Conservation (phyloP, 345 rosid species). For the Ceriops zippeliana region DNA sequence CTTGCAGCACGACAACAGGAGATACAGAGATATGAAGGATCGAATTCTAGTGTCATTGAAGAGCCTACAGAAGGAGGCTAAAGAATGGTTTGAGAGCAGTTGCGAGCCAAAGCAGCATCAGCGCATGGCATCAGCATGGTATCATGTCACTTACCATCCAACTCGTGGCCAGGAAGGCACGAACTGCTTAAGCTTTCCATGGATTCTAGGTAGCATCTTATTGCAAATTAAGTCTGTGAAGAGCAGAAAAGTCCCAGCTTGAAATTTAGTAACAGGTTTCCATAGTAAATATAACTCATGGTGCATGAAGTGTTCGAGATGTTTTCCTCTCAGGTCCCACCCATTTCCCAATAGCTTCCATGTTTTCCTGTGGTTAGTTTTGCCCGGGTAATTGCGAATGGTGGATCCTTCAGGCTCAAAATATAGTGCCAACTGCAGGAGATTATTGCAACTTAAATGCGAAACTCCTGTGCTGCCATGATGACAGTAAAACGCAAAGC, state of each 20-base stretch:
- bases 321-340: too few relatives aligned
- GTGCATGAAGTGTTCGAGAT: too few relatives aligned
- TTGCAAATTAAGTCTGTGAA: conserved; percentile 53
- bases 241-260: background rate
- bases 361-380: too few relatives aligned
- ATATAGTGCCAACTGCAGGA: too few relatives aligned
- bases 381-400: too few relatives aligned
- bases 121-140: conserved; percentile 86
- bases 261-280: background rate
- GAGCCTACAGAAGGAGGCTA: conserved; percentile 56
- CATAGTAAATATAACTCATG: too few relatives aligned
- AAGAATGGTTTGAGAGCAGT: conserved; percentile 63
- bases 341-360: too few relatives aligned
- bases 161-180: conserved; percentile 27
- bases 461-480: too few relatives aligned
- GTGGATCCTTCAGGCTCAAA: too few relatives aligned
- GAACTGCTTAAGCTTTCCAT: conserved; percentile 73
- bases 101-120: conserved; percentile 35
- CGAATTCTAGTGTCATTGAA: conserved; percentile 53
- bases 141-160: conserved; percentile 67
- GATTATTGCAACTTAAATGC: too few relatives aligned
- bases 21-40: conserved; percentile 73
- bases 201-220: conserved; percentile 66
- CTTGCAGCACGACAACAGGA: conserved; percentile 71
- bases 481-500: too few relatives aligned